phyloP scores from a whole-genome alignment of 1,284 basidiomycete genomes.

The Dichomitus squalens region DNA sequence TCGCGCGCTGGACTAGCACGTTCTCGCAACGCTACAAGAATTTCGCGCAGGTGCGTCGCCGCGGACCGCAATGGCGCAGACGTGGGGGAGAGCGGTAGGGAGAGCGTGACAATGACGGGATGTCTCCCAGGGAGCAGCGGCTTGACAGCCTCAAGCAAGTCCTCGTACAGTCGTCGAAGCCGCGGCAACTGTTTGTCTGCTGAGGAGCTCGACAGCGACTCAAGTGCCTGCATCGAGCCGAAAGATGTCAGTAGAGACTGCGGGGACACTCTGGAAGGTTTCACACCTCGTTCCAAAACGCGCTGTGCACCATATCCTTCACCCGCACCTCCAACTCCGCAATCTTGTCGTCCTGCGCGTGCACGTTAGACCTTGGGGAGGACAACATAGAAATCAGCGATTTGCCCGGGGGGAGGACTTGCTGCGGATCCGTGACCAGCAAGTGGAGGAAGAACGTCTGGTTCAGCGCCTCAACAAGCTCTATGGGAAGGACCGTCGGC shows the following conservation, averaged over 20 bases:
- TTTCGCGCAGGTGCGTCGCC: conserved; percentile 50
- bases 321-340: conserved; percentile 51
- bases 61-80: conserved; percentile 64
- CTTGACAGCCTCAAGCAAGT: conserved; percentile 50
- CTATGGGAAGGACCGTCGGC: conserved; percentile 46
- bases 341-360: conserved; percentile 26
- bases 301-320: conserved; percentile 54
- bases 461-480: conserved; percentile 55
- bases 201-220: conserved; percentile 44
- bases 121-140: conserved; percentile 57
- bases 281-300: conserved; percentile 74
- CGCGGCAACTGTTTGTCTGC: conserved; percentile 51
- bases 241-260: not conserved
- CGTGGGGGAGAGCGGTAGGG: conserved; percentile 62
- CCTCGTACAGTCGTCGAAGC: conserved; percentile 53
- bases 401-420: conserved; percentile 67
- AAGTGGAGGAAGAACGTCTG: conserved; percentile 64
- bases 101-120: conserved; percentile 48
- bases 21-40: conserved; percentile 49
- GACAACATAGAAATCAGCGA: conserved; percentile 65
- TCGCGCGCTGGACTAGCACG: conserved; percentile 73
- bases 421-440: conserved; percentile 58
- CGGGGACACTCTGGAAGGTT: no score
- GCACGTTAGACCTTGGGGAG: conserved; percentile 34
- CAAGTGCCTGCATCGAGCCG: conserved; percentile 38